phyloP scores from a whole-genome alignment of 129 eudicot genomes.

The Apium graveolens region DNA sequence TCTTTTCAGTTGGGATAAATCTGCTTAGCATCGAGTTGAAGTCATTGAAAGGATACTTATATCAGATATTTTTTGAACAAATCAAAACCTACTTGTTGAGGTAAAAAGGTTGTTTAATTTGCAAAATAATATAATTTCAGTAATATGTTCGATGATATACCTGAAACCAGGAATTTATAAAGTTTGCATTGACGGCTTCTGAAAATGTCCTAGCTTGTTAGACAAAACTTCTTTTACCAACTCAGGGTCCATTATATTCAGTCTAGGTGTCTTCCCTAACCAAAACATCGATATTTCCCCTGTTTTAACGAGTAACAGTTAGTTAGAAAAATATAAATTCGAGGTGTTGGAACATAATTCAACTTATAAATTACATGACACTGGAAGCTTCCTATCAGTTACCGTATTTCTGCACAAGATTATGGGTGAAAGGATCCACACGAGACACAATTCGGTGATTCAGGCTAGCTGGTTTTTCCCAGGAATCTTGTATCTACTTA shows the following conservation, averaged over 20 bases:
- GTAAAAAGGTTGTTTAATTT: no score
- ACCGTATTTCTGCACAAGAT: constrained; percentile 38
- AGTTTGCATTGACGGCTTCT: constrained; percentile 29
- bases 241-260: constrained; percentile 43
- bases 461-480: constrained; percentile 39
- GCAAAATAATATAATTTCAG: no score
- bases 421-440: constrained; percentile 44
- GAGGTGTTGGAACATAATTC: background rate
- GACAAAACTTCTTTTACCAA: constrained; percentile 49
- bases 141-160: no score
- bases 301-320: constrained; percentile 7
- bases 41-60: no score
- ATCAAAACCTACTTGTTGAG: no score
- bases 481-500: constrained; percentile 35
- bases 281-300: constrained; percentile 44
- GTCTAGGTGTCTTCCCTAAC: constrained; percentile 50
- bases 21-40: no score
- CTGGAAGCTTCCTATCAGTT: background rate
- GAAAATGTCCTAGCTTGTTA: constrained; percentile 43
- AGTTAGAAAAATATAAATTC: background rate
- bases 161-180: no score
- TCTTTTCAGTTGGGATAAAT: no score
- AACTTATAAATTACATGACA: background rate
- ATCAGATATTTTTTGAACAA: no score
- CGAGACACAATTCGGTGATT: constrained; percentile 40